These are phyloP conservation scores for Akanthomyces lecanii DNA, from an alignment of 2,329 filamentous ascomycete genomes.

Conservation along the genomic window DNA sequence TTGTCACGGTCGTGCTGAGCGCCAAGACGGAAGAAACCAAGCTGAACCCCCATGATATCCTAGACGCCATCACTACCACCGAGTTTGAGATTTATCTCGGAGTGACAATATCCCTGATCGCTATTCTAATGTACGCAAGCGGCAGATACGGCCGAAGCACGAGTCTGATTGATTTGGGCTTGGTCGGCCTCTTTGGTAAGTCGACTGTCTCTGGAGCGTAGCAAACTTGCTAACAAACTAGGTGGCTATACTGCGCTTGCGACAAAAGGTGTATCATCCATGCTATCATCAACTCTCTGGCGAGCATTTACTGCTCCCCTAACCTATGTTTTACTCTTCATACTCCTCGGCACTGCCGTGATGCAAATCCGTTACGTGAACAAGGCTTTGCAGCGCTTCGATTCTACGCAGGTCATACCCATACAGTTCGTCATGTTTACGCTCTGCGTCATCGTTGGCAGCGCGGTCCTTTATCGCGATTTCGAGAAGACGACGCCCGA, in stretches of 20 bases:
- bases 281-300: conserved; percentile 87
- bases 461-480: conserved; percentile 88
- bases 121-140: conserved; percentile 75
- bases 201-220: conserved; percentile 20
- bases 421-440: conserved; percentile 98
- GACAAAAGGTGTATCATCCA: conserved; percentile 92
- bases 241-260: conserved; percentile 95
- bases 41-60: conserved; percentile 84
- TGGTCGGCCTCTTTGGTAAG: conserved; percentile 89
- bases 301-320: conserved; percentile 87
- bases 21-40: conserved; percentile 87
- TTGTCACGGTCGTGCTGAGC: conserved; percentile 88
- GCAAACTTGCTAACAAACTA: conserved; percentile 30
- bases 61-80: conserved; percentile 79
- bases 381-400: conserved; percentile 79
- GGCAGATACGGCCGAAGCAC: conserved; percentile 77
- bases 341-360: conserved; percentile 78
- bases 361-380: conserved; percentile 99
- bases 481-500: conserved; percentile 76
- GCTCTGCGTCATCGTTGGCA: conserved; percentile 89
- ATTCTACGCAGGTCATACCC: conserved; percentile 96
- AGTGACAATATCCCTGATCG: conserved; percentile 69
- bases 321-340: conserved; percentile 76
- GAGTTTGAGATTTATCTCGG: conserved; percentile 89
- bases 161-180: conserved; percentile 86